phyloP scores from a whole-genome alignment of 2,329 filamentous ascomycete genomes.

The Fusarium bulbicola region DNA sequence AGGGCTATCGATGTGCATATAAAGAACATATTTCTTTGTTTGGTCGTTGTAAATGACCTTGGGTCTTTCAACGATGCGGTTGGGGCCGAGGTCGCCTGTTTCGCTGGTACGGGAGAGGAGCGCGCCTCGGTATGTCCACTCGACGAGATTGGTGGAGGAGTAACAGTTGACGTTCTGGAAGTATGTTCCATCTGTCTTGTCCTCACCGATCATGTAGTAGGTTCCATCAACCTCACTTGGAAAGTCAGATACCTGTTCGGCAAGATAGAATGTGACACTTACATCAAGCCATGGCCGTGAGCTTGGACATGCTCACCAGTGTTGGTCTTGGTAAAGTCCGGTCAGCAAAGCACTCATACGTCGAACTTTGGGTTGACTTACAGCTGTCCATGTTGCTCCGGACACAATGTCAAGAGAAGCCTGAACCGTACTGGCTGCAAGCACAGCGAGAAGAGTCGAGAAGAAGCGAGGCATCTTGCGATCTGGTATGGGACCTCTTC shows the following conservation, averaged over 20 bases:
- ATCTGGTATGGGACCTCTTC: not conserved
- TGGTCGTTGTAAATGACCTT: conserved; percentile 74
- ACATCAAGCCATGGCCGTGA: conserved; percentile 71
- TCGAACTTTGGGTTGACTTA: conserved; percentile 20
- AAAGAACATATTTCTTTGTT: conserved; percentile 73
- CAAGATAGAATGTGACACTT: conserved; percentile 26
- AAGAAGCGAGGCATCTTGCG: conserved; percentile 3
- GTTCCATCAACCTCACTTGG: conserved; percentile 54
- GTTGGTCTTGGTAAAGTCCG: conserved; percentile 45
- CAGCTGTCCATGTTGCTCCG: conserved; percentile 58
- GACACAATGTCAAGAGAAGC: conserved; percentile 51
- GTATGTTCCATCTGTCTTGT: conserved; percentile 68
- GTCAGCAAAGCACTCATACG: not conserved
- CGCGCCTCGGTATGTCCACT: conserved; percentile 70
- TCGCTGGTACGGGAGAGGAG: conserved; percentile 60
- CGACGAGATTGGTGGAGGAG: conserved; percentile 67
- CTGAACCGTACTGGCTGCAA: conserved; percentile 1
- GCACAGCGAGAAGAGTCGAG: not conserved
- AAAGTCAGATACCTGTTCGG: not conserved
- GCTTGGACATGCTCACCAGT: conserved; percentile 69
- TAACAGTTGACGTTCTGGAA: conserved; percentile 77
- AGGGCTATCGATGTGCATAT: conserved; percentile 71
- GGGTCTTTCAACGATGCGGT: conserved; percentile 71
- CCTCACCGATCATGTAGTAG: conserved; percentile 76
- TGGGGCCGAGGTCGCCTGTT: conserved; percentile 66